Base-by-base conservation (phyloP, 192 early-diverging fungal genomes). In the Backusella tarrabulga region DNA sequence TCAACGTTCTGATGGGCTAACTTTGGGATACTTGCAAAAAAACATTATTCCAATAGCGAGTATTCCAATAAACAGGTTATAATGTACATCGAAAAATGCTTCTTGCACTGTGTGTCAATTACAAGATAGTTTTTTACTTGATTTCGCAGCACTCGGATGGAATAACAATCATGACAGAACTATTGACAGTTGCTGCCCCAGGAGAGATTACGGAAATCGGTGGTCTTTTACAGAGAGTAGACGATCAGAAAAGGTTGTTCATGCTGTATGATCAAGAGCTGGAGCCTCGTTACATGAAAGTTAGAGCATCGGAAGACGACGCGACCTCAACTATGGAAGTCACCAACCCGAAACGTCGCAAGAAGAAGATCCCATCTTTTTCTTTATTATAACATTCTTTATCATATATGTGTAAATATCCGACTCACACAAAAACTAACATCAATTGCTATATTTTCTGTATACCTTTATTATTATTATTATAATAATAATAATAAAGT, bases 331-430 rank as follows among this genome's bases (percentile, higher is more conserved):
- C 40, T n/a, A 72, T 72, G 19, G 29, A 50, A n/a, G 2, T 23
- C 9, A 72, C 34, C 4, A 72, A 26, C 40, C 71, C 42, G 3
- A 50, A 72, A 72, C 41, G 71, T 72, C 71, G 40, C 42, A 50
- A 72, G 38, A 34, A 44, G 42, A 46, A 21, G 0, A 41, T 21
- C 12, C 42, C 70, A 8, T 50, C 34, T 34, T 71, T 46, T 40
- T 71, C 70, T 44, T 71, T 71, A 17, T 0, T 71, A 0, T 71
- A 41, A 50, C 0, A 40, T 71, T 71, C 44, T 40, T 71, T 17
- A 50, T 50, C 46, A 50, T 50, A n/a, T 50, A 17, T 50, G 4
- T 50, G 17, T n/a, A 3, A 17, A 50, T 50, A 17, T 50, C 46
- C n/a, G 15, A 50, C 15, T 50, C 46, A n/a, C 15, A 19, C 46